phyloP scores from a whole-genome alignment of 2,329 filamentous ascomycete species.

The Endocalyx cinctus region DNA sequence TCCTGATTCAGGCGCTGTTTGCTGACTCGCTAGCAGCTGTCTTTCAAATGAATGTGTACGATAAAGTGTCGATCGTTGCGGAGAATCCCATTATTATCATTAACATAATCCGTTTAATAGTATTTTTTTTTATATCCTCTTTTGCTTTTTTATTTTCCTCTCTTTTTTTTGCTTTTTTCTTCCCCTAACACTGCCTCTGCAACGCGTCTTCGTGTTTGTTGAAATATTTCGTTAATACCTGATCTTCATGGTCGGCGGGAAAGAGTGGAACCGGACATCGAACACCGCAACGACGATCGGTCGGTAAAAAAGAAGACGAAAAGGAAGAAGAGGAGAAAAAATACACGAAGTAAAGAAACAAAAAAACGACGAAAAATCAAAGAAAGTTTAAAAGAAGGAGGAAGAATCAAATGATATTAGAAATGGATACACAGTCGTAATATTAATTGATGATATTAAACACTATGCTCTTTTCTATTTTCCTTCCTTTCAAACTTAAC shows the following conservation, averaged over 20 bases:
- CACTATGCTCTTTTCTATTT: no score
- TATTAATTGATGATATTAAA: no score
- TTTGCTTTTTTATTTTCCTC: no score
- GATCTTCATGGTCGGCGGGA: conserved; percentile 22
- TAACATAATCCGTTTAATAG: conserved; percentile 15
- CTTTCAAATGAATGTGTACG: conserved; percentile 22
- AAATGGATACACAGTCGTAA: no score
- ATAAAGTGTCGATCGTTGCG: conserved; percentile 26
- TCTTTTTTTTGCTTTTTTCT: conserved; percentile 2
- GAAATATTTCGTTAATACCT: conserved; percentile 15
- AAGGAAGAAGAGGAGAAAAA: conserved; percentile 4
- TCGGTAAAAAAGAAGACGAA: conserved; percentile 3
- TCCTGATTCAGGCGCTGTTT: conserved; percentile 19
- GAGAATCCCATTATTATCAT: conserved; percentile 25
- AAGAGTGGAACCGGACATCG: conserved; percentile 10
- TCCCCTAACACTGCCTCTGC: no score
- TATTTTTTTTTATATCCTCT: conserved; percentile 7
- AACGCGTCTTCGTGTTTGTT: no score
- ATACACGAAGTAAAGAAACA: neutral
- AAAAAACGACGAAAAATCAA: no score
- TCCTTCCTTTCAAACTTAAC: neutral
- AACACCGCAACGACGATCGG: conserved; percentile 4
- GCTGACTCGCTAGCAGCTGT: conserved; percentile 23
- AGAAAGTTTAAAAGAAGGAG: no score
- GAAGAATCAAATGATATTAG: no score